A percentile compares a stretch with the other conserved stretches of the same genome.
Evolutionary conservation across 1,284 basidiomycete species (phyloP).

Genomic region (Ustilago loliicola): DNA sequence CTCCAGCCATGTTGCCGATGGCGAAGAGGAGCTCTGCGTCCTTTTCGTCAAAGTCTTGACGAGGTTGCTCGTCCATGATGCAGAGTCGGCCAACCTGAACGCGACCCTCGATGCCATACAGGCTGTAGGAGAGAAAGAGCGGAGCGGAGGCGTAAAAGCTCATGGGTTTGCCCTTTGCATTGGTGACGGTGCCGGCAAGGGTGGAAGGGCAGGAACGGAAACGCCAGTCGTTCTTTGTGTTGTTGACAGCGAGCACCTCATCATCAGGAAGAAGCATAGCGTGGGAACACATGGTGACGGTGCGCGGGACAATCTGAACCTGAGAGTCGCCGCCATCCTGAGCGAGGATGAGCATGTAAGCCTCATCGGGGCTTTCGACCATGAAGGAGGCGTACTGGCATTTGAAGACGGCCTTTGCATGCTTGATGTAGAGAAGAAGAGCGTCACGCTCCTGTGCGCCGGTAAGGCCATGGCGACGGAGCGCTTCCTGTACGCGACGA

Average conservation of each 20-base stretch:
- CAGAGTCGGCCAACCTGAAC: slow-evolving; percentile 57
- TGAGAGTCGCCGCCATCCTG: slow-evolving; percentile 32
- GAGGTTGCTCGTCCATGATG: slow-evolving; percentile 49
- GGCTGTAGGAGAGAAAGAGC: slow-evolving; percentile 40
- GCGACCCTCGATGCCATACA: slow-evolving; percentile 31
- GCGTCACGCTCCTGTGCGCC: slow-evolving; percentile 38
- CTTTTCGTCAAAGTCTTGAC: slow-evolving; percentile 43
- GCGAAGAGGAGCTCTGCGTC: slow-evolving; percentile 49
- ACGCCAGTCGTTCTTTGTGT: slow-evolving; percentile 55
- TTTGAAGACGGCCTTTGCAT: slow-evolving; percentile 52
- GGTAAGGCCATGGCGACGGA: slow-evolving; percentile 38
- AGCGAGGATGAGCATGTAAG: slow-evolving; percentile 50
- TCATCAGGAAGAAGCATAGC: slow-evolving; percentile 57
- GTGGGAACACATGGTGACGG: slow-evolving; percentile 49
- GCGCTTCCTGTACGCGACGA: slow-evolving; percentile 26
- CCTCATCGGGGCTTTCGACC: slow-evolving; percentile 40
- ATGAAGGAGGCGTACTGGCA: slow-evolving; percentile 51
- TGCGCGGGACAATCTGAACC: slow-evolving; percentile 24
- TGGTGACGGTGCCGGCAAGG: slow-evolving; percentile 32
- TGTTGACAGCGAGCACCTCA: slow-evolving; percentile 48
- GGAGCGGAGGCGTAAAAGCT: slow-evolving; percentile 61
- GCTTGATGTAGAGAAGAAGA: slow-evolving; percentile 38
- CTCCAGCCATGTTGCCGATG: slow-evolving; percentile 55
- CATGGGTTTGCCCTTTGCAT: slow-evolving; percentile 39
- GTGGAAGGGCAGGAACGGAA: slow-evolving; percentile 46